Percentiles rank a stretch among this genome's conserved stretches.
Evolutionary conservation across 2,329 filamentous ascomycete genomes (phyloP).

Genomic region (Leptographium procerum): DNA sequence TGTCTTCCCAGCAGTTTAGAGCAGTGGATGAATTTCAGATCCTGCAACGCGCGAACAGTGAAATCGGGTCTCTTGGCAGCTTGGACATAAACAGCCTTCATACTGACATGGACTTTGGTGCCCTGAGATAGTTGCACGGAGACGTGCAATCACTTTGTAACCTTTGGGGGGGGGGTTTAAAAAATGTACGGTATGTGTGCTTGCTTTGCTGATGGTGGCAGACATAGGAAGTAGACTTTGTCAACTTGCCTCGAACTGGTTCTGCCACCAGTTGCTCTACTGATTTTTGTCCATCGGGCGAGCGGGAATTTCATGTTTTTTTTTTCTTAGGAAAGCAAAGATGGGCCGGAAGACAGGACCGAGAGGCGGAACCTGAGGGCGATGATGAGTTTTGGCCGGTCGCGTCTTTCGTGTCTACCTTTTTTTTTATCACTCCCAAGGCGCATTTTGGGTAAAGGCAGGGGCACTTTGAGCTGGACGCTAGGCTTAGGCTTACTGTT

Average conservation of each 20-base stretch:
- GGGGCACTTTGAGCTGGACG: neutral
- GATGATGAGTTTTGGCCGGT: neutral
- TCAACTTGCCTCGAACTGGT: neutral
- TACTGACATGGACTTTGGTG: conserved; percentile 28
- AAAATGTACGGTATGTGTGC: too few species aligned
- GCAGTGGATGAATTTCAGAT: conserved; percentile 39
- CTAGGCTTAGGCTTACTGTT: neutral
- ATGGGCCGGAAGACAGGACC: too few species aligned
- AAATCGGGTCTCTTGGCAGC: conserved; percentile 23
- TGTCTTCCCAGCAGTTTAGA: conserved; percentile 26
- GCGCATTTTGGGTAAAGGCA: neutral
- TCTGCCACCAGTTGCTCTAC: neutral
- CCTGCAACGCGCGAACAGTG: conserved; percentile 32
- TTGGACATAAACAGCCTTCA: conserved; percentile 25
- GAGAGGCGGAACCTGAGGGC: neutral
- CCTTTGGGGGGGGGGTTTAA: neutral
- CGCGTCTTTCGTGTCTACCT: neutral
- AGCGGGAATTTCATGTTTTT: neutral
- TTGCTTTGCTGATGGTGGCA: too few species aligned
- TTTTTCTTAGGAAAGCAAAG: neutral
- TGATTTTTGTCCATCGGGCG: neutral
- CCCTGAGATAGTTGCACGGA: conserved; percentile 19
- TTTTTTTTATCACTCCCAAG: neutral
- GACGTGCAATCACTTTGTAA: neutral
- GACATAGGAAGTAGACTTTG: neutral